Evolutionary conservation across 202 grass and related monocot species (phyloP), one percentile per base, ranked within the genome.

Genomic region (Zoysia matrella): DNA sequence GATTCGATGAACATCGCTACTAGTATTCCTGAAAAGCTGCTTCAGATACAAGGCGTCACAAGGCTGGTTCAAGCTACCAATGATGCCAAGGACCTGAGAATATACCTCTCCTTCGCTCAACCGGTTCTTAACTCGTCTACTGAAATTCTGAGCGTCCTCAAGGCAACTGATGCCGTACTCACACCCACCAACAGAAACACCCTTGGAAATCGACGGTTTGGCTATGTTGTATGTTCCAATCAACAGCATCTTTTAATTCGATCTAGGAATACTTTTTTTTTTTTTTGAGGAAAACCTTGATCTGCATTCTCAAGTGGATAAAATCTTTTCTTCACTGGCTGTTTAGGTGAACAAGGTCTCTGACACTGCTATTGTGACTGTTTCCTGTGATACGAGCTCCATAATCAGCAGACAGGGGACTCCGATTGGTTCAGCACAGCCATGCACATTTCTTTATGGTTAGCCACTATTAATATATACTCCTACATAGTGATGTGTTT

Each of bases 321-420:
- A 10, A 55, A 39, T 73, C 2, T 51, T 3, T n/a, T 14, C 16
- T 70, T 30, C 36, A 15, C 6, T 60, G 52, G 61, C 6, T 48
- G 86, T 75, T 9, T 46, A 98, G 92, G 90, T 95, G 77, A 86
- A 83, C n/a, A 92, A 88, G 72, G 76, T 86, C 52, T 87, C 92
- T 2, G 78, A 76, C 80, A 89, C 76, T 1, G 67, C 87, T 42
- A 61, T 93, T 57, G 90, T 98, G 39, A 92, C 89, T 1, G 67
- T 98, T 30, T 70, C 69, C 65, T 93, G 87, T 10, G 83, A 95
- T 43, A 22, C 85, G 46, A 83, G 54, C 14, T 88, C 86, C 6
- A 83, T 98, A 76, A 95, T 95, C 50, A 95, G 95, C 87, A 90
- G 92, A 83, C 96, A 95, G 60, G 90, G 91, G 45, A 98, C 89